Conservation (phyloP, 768 basidiomycete genomes). For the Boletus barrowsii region DNA sequence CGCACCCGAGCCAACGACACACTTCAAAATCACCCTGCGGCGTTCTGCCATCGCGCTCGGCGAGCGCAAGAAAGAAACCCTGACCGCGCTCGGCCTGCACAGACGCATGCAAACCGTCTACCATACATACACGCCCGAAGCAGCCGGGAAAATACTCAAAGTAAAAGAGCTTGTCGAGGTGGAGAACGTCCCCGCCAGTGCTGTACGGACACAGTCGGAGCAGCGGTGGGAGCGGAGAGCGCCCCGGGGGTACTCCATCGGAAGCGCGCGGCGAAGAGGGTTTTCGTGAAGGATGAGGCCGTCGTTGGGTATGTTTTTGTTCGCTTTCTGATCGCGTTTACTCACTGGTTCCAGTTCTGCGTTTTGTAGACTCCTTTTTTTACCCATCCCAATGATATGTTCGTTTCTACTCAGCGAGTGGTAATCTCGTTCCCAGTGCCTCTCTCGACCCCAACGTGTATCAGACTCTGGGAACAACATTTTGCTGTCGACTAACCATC, state of each 20-base stretch:
- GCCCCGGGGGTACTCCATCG: conserved; percentile 63
- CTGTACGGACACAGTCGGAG: conserved; percentile 68
- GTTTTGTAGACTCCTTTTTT: not conserved
- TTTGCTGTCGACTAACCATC: too few relatives aligned
- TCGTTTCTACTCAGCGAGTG: not conserved
- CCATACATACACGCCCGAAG: conserved; percentile 65
- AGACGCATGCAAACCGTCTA: conserved; percentile 83
- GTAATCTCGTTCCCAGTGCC: too few relatives aligned
- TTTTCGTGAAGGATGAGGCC: conserved; percentile 9
- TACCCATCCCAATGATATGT: not conserved
- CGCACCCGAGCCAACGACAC: conserved; percentile 45
- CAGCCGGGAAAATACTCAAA: conserved; percentile 80
- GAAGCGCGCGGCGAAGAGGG: conserved; percentile 31
- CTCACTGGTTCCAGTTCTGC: not conserved
- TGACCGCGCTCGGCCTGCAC: conserved; percentile 81
- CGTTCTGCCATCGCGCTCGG: conserved; percentile 87
- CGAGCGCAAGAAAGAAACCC: conserved; percentile 64
- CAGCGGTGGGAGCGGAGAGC: conserved; percentile 66
- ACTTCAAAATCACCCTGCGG: conserved; percentile 86
- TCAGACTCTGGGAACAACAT: too few relatives aligned
- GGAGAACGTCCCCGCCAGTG: conserved; percentile 68
- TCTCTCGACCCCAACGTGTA: too few relatives aligned
- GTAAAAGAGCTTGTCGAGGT: conserved; percentile 92
- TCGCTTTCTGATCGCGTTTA: not conserved
- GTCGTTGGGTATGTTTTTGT: conserved; percentile 2